Conservation (phyloP, 2,329 filamentous ascomycete species). For the Aspergillus uvarum region DNA sequence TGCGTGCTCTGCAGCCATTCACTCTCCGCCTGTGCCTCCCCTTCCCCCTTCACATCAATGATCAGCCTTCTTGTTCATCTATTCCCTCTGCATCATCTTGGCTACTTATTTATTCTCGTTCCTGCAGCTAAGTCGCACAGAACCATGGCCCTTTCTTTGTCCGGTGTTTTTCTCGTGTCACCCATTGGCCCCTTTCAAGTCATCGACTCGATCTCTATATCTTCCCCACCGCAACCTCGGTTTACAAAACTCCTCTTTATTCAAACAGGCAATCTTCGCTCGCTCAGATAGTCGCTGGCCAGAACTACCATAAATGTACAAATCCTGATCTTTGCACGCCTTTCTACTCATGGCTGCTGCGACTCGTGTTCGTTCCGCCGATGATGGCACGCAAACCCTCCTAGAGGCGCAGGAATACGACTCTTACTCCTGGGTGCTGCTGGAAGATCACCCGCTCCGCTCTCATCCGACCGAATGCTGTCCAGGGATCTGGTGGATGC, state of each 20-base stretch:
- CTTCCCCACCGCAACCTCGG: slow-evolving; percentile 8
- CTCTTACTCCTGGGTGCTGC: slow-evolving; percentile 20
- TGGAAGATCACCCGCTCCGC: slow-evolving; percentile 38
- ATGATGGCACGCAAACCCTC: slow-evolving; percentile 4
- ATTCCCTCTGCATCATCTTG: neutral
- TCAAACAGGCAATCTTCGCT: neutral
- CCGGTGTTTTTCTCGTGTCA: neutral
- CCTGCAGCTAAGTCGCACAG: neutral
- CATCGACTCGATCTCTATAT: neutral
- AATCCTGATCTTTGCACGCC: neutral
- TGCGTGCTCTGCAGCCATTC: slow-evolving; percentile 21
- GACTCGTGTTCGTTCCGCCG: neutral
- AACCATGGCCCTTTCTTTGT: neutral
- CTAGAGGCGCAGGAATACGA: slow-evolving; percentile 16
- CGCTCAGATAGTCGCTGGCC: slow-evolving; percentile 1
- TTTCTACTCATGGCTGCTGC: slow-evolving; percentile 10
- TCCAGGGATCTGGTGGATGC: slow-evolving; percentile 24
- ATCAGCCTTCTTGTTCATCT: neutral
- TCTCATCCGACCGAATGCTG: slow-evolving; percentile 32
- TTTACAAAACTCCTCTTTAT: neutral
- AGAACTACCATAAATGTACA: neutral
- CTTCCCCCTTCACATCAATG: neutral
- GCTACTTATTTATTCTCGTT: neutral
- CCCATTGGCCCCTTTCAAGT: neutral
- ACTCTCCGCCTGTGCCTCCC: slow-evolving; percentile 6